These are phyloP conservation scores for Boletellus sp. DNA, from an alignment of 1,284 basidiomycete species.

Conservation along the genomic window DNA sequence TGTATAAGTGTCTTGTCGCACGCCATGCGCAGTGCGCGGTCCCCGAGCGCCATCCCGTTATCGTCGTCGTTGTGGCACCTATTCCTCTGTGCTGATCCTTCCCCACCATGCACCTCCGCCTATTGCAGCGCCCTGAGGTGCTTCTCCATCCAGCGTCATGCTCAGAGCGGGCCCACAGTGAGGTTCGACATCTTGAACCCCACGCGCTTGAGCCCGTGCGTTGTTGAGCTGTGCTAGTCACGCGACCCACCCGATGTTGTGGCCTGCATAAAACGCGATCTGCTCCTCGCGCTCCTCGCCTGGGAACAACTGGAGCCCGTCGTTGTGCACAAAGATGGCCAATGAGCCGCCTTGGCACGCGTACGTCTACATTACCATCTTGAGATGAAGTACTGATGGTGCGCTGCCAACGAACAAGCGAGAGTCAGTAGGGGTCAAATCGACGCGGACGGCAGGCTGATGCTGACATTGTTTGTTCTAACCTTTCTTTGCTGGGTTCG, in stretches of 20 bases:
- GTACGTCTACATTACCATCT: conserved; percentile 85
- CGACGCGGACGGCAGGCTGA: conserved; percentile 6
- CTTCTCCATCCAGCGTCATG: conserved; percentile 45
- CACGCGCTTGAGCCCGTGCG: conserved; percentile 67
- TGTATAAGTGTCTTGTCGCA: conserved; percentile 64
- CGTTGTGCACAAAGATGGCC: conserved; percentile 74
- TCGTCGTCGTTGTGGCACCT: not conserved
- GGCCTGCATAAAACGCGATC: conserved; percentile 73
- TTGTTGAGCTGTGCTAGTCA: conserved; percentile 54
- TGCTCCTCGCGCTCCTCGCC: conserved; percentile 62
- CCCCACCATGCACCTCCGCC: conserved; percentile 34
- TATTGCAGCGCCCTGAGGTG: conserved; percentile 58
- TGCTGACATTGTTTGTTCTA: conserved; percentile 65
- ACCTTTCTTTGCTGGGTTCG: conserved; percentile 67
- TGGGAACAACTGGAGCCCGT: conserved; percentile 65
- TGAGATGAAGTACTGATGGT: conserved; percentile 75
- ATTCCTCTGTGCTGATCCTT: conserved; percentile 16
- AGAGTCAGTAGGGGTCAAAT: conserved; percentile 57
- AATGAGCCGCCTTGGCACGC: conserved; percentile 80
- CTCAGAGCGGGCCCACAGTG: conserved; percentile 77
- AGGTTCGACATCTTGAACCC: conserved; percentile 91
- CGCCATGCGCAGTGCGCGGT: conserved; percentile 60
- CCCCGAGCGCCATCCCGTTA: conserved; percentile 52
- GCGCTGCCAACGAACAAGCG: conserved; percentile 35
- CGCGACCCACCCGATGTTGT: conserved; percentile 84